A percentile compares a stretch with the other conserved stretches of the same genome.
These are phyloP conservation scores for Imleria badia DNA, from an alignment of 768 basidiomycete genomes.

Conservation along the genomic window DNA sequence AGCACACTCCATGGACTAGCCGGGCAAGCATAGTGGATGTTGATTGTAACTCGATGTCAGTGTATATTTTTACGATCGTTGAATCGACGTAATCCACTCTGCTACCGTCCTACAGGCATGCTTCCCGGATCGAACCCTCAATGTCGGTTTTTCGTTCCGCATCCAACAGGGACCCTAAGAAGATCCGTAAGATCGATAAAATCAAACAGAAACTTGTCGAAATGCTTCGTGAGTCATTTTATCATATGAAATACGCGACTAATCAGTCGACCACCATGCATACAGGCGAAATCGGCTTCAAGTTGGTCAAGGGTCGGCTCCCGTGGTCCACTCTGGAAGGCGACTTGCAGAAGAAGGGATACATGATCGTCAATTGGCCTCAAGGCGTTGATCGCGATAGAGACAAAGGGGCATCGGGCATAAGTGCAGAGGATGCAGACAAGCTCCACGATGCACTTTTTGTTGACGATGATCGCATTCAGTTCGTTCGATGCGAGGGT, in stretches of 20 bases:
- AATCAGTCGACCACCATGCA: not conserved
- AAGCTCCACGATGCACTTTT: slow-evolving; percentile 10
- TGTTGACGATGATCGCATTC: not conserved
- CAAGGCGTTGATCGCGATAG: not conserved
- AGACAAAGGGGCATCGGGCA: not conserved
- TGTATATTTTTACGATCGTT: too few relatives aligned
- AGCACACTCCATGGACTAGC: slow-evolving; percentile 24
- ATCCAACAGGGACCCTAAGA: not conserved
- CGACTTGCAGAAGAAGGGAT: not conserved
- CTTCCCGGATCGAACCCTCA: not conserved
- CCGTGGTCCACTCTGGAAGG: slow-evolving; percentile 3
- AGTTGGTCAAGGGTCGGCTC: not conserved
- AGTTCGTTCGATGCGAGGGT: not conserved
- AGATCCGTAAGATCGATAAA: not conserved
- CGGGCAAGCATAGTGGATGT: too few relatives aligned
- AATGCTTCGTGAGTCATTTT: slow-evolving; percentile 11
- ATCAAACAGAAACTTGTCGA: not conserved
- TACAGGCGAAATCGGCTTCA: not conserved
- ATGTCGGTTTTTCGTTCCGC: not conserved
- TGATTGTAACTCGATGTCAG: too few relatives aligned
- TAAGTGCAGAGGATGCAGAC: slow-evolving; percentile 4
- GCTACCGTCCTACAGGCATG: too few relatives aligned
- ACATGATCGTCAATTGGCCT: slow-evolving; percentile 8
- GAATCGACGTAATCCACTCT: too few relatives aligned
- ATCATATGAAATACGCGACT: not conserved